Conservation (phyloP, 768 basidiomycete species). For the Termitomyces sp. region DNA sequence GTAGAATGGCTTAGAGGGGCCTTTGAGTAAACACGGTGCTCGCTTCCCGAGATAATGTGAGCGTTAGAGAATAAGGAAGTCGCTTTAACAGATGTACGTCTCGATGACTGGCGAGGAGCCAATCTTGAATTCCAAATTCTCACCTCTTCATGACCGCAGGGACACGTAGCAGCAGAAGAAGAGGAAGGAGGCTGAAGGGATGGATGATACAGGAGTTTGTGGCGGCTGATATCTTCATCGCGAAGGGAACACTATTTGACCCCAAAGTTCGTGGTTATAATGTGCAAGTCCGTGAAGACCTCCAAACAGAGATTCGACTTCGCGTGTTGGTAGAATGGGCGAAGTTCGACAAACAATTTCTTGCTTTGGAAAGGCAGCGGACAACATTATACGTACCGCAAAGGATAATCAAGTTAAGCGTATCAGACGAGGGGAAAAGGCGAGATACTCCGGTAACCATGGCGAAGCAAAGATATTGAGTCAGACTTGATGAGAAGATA, state of each 20-base stretch:
- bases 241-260: not conserved
- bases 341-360: constrained; percentile 3
- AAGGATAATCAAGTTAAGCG: not conserved
- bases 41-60: not conserved
- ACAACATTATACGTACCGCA: constrained; percentile 2
- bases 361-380: constrained; percentile 1
- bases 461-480: not conserved
- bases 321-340: too few species aligned
- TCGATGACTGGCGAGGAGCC: not conserved
- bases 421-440: not conserved
- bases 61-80: not conserved
- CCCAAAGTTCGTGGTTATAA: not conserved
- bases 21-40: not conserved
- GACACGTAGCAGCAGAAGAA: constrained; percentile 1
- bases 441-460: not conserved
- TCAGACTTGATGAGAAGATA: not conserved
- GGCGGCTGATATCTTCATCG: constrained; percentile 2
- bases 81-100: not conserved
- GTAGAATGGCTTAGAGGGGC: not conserved
- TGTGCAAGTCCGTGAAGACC: constrained; percentile 5
- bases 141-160: not conserved
- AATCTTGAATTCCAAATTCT: not conserved
- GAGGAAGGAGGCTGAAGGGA: constrained; percentile 9
- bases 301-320: too few species aligned
- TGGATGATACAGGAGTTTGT: constrained; percentile 9